These are phyloP conservation scores for Cylindrotheca closterium DNA, from an alignment of 108 stramenopile genomes.

Conservation along the genomic window DNA sequence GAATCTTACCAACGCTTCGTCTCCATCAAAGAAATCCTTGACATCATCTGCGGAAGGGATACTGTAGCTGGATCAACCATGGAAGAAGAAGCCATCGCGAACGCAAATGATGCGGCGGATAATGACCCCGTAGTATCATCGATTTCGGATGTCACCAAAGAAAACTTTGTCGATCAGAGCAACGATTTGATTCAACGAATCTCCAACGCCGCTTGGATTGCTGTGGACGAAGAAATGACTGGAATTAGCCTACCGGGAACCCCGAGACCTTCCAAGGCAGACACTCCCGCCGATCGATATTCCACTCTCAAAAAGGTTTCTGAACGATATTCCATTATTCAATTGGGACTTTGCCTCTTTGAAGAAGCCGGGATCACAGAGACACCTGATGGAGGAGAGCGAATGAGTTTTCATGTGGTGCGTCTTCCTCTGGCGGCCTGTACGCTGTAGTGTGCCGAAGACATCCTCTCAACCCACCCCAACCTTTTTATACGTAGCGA, in stretches of 20 bases:
- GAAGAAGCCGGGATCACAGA: constrained; percentile 22
- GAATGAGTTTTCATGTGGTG: constrained; percentile 6
- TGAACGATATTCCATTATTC: constrained; percentile 73
- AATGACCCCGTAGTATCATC: too few relatives aligned
- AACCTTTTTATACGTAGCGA: too few relatives aligned
- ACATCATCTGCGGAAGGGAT: too few relatives aligned
- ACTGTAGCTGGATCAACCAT: too few relatives aligned
- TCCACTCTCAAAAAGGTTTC: constrained; percentile 48
- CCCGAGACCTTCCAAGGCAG: constrained; percentile 48
- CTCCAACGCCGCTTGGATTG: constrained; percentile 63
- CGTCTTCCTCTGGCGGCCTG: too few relatives aligned
- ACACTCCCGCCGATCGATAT: constrained; percentile 59
- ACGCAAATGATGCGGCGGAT: too few relatives aligned
- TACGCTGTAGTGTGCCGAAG: background rate
- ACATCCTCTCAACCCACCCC: background rate
- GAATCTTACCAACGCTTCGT: too few relatives aligned
- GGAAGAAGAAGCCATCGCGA: too few relatives aligned
- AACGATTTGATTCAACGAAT: constrained; percentile 69
- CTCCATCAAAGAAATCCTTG: too few relatives aligned
- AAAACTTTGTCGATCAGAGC: constrained; percentile 37
- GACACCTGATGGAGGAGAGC: background rate
- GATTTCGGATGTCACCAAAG: background rate
- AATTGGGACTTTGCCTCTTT: constrained; percentile 76
- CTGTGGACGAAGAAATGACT: constrained; percentile 87
- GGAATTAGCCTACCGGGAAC: constrained; percentile 55